These are phyloP conservation scores for Solanum pimpinellifolium DNA, from an alignment of 257 asterid genomes.

Conservation along the genomic window DNA sequence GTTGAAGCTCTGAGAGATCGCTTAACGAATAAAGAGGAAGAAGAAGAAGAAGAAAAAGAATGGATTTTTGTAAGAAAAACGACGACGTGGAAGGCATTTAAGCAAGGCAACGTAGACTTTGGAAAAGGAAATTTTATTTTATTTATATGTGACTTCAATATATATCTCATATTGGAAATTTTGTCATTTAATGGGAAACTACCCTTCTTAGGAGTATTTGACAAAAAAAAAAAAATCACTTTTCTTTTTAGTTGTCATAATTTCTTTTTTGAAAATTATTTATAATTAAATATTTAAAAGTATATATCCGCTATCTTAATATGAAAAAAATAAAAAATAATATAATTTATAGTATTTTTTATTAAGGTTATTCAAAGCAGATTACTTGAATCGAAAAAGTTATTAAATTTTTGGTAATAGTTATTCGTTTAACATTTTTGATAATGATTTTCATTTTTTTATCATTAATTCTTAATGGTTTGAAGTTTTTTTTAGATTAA, in stretches of 20 bases:
- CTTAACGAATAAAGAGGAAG: not conserved
- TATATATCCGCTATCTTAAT: too few relatives aligned
- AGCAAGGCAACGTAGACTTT: not conserved
- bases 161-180: not conserved
- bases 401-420: rapidly evolving
- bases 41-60: not conserved
- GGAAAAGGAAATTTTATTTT: not conserved
- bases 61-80: not conserved
- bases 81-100: not conserved
- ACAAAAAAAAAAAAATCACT: too few relatives aligned
- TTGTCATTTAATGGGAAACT: not conserved
- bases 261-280: too few relatives aligned
- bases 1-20: not conserved
- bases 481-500: too few relatives aligned
- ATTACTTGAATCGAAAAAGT: too few relatives aligned
- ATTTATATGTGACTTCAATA: not conserved
- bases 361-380: too few relatives aligned
- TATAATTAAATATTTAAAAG: too few relatives aligned
- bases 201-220: not conserved
- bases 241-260: not conserved
- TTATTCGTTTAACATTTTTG: rapidly evolving
- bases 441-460: too few relatives aligned
- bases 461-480: too few relatives aligned
- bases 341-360: too few relatives aligned
- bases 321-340: not conserved